Evolutionary conservation across 164 flowering plant genomes (phyloP), one percentile per base, ranked within the genome.

Genomic region (Warburgia ugandensis): DNA sequence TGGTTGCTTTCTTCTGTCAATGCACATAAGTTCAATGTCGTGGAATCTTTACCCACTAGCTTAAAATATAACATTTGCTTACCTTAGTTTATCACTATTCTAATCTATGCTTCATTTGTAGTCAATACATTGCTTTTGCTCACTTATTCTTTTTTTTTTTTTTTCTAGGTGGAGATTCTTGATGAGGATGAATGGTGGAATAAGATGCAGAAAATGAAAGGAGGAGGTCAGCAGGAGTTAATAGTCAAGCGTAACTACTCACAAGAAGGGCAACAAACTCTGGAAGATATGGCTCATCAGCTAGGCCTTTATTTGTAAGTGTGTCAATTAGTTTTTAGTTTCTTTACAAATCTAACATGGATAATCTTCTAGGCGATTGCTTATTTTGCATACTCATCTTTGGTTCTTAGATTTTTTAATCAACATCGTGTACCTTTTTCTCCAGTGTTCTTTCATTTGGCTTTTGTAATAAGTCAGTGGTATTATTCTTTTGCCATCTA

Each of bases 261-360:
- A 27, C 77, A 83, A 7, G 67, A 64, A 1, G 95, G 89, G 49
- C 92, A 82, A 55, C 77, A 79, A 48, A 71, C 27, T 25, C 63
- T 92, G 28, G 56, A 64, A 28, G 91, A 86, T 63, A 86, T 92
- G 87, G 95, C 99, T 56, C 33, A 63, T 46, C 73, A 78, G 60
- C 54, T 82, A 50, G 94, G 86, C 5, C 83, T 92, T 66, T 66
- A 92, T 78, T 86, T 88, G 99, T 92, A 81, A 75, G 97, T 64
- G 23, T 29, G 20, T 19, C 17, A 35, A 2, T 31, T 38, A 28
- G 2, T 42, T 48, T 21, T 44, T 16, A 17, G 19, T 12, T 41
- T 13, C 1, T 22, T 45, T 3, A 2, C 2, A 3, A 9, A 9
- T 43, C 11, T 43, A 40, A 8, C 20, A 45, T 22, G n/a, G 7